Conservation (phyloP, 345 rosid species). For the Xanthoceras sorbifolium region DNA sequence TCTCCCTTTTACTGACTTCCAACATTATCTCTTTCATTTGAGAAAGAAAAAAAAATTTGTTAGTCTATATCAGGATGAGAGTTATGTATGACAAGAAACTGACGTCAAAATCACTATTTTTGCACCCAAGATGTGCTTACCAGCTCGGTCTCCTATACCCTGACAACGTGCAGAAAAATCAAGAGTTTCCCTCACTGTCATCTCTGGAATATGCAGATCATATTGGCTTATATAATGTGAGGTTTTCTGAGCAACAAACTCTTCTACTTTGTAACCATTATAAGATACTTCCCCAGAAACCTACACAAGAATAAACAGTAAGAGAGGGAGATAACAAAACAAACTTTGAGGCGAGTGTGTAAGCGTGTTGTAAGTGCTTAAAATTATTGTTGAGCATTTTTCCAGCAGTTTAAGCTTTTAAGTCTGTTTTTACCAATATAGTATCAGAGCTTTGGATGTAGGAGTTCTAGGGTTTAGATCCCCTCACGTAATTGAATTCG, state of each 20-base stretch:
- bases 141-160: constrained; percentile 38
- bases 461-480: too few relatives aligned
- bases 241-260: constrained; percentile 46
- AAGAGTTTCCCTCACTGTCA: constrained; percentile 41
- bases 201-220: constrained; percentile 44
- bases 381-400: too few relatives aligned
- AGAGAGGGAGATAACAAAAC: not conserved
- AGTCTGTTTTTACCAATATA: too few relatives aligned
- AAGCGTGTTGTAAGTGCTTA: too few relatives aligned
- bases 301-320: constrained; percentile 9
- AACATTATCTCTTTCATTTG: constrained; percentile 22
- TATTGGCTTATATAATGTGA: constrained; percentile 38
- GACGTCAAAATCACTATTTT: not conserved
- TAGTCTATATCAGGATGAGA: not conserved
- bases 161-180: constrained; percentile 43
- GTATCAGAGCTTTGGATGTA: too few relatives aligned
- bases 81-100: not conserved
- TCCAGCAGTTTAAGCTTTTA: too few relatives aligned
- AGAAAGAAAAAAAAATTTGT: not conserved
- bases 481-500: too few relatives aligned
- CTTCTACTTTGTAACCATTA: constrained; percentile 36
- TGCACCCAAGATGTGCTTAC: constrained; percentile 19
- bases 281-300: constrained; percentile 39
- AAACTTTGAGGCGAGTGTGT: not conserved
- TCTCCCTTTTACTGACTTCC: constrained; percentile 37